Evolutionary conservation across 192 early-diverging fungal species (phyloP), one percentile per base, ranked within the genome.

Genomic region (Coemansia sp.): DNA sequence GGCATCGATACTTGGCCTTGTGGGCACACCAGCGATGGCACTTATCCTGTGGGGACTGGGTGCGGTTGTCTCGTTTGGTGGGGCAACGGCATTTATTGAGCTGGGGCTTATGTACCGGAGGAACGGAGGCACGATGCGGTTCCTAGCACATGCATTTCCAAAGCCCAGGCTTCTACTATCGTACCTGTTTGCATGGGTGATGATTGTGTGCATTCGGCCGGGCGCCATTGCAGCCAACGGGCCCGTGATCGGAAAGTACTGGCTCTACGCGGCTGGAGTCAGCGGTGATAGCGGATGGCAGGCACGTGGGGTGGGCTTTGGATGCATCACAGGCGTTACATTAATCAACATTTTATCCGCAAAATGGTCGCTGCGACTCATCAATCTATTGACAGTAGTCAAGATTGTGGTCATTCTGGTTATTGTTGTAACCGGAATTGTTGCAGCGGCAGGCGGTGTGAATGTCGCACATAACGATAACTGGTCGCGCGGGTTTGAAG

Each of bases 71-170:
- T 89, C 93, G 3, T 86, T 93, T 56, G 83, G 86, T 12, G 96
- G 96, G 31, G 90, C 89, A 0, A 78, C 91, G 14, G 92, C 90
- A 56, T 98, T 96, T 68, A 89, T 92, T 10, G 96, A 98, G 72
- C 78, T 98, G 23, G 96, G 96, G 0, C 82, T 93, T 34, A 90
- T 90, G 79, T 84, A 93, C 53, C 92, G 93, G 4, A 69, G 76
- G 31, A 92, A 91, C 63, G 96, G 96, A 55, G 96, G 94, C 25
- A 94, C 95, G 30, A 85, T 89, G 73, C 87, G 88, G 4, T 98
- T 96, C 68, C 75, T 98, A 44, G 82, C 88, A 41, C 85, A 88
- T 50, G 90, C 90, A 5, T 87, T 71, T 56, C 77, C 66, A 2
- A 73, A 65, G 53, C 86, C 86, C 5, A 71, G 64, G 48, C 73